phyloP scores from a whole-genome alignment of 2,329 filamentous ascomycete genomes.

The Fusarium sp. region DNA sequence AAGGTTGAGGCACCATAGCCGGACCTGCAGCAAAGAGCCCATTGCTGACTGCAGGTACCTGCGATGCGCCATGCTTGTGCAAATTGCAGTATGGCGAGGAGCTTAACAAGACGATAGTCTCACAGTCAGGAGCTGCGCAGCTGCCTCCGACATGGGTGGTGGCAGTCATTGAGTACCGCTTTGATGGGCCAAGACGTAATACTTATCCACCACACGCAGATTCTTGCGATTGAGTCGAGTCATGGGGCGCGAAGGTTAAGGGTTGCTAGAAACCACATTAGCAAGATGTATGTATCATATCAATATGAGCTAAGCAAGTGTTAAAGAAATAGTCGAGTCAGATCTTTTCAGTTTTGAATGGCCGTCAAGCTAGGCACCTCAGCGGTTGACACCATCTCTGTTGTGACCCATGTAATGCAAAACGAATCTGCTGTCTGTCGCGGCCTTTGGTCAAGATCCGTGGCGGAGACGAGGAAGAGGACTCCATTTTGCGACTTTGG shows the following conservation, averaged over 20 bases:
- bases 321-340: slow-evolving; percentile 58
- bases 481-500: slow-evolving; percentile 64
- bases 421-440: slow-evolving; percentile 57
- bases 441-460: slow-evolving; percentile 69
- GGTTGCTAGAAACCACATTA: slow-evolving; percentile 5
- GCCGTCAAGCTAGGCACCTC: slow-evolving; percentile 62
- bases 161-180: slow-evolving; percentile 29
- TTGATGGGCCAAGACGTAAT: slow-evolving; percentile 9
- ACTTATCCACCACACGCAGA: slow-evolving; percentile 14
- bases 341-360: slow-evolving; percentile 78
- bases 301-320: background rate
- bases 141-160: slow-evolving; percentile 25
- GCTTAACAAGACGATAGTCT: slow-evolving; percentile 17
- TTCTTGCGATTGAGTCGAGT: background rate
- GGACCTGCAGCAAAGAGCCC: background rate
- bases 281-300: background rate
- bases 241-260: slow-evolving; percentile 10
- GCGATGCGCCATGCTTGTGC: slow-evolving; percentile 14
- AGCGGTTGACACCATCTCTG: slow-evolving; percentile 58
- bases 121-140: slow-evolving; percentile 25
- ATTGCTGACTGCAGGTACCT: background rate
- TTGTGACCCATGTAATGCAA: slow-evolving; percentile 16
- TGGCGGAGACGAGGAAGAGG: slow-evolving; percentile 56
- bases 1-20: background rate
- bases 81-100: slow-evolving; percentile 28